These are phyloP conservation scores for Sphagnum magellanicum DNA, from an alignment of 228 moss, liverwort and hornwort genomes.

Conservation along the genomic window DNA sequence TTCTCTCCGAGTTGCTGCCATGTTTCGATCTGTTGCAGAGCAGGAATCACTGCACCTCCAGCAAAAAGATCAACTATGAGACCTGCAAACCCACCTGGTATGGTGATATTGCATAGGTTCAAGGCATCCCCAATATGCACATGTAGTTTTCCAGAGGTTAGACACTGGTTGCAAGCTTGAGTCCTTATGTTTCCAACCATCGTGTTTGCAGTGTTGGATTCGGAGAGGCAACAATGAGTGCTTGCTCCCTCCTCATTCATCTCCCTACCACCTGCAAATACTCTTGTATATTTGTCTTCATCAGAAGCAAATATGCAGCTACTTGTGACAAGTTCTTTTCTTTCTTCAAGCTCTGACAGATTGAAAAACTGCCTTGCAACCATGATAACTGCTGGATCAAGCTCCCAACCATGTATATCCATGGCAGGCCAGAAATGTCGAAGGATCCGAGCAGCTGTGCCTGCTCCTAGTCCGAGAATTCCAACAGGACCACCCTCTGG, in stretches of 20 bases:
- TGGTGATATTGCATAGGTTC: slow-evolving; percentile 12
- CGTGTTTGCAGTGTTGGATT: slow-evolving; percentile 9
- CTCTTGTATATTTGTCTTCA: neutral
- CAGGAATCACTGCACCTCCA: slow-evolving; percentile 62
- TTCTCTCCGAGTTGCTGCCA: slow-evolving; percentile 53
- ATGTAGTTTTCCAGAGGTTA: slow-evolving; percentile 25
- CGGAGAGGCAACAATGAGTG: neutral
- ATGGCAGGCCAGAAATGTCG: slow-evolving; percentile 64
- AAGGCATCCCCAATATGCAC: slow-evolving; percentile 82
- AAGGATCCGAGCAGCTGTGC: slow-evolving; percentile 63
- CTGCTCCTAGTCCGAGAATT: slow-evolving; percentile 82
- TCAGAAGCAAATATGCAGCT: neutral
- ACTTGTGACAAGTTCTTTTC: neutral
- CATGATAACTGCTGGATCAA: slow-evolving; percentile 56
- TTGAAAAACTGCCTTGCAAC: slow-evolving; percentile 74
- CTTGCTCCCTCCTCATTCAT: slow-evolving; percentile 6
- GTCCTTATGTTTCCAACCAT: neutral
- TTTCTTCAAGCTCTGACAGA: slow-evolving; percentile 46
- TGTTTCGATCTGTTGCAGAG: slow-evolving; percentile 37
- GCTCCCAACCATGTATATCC: slow-evolving; percentile 80
- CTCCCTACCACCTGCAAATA: neutral
- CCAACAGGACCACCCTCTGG: slow-evolving; percentile 80
- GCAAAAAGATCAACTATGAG: slow-evolving; percentile 73
- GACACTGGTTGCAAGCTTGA: neutral
- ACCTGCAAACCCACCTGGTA: slow-evolving; percentile 79